Percentiles rank a stretch among this genome's conserved stretches.
phyloP scores from a whole-genome alignment of 1,284 basidiomycete species.

The Apiotrichum brassicae region DNA sequence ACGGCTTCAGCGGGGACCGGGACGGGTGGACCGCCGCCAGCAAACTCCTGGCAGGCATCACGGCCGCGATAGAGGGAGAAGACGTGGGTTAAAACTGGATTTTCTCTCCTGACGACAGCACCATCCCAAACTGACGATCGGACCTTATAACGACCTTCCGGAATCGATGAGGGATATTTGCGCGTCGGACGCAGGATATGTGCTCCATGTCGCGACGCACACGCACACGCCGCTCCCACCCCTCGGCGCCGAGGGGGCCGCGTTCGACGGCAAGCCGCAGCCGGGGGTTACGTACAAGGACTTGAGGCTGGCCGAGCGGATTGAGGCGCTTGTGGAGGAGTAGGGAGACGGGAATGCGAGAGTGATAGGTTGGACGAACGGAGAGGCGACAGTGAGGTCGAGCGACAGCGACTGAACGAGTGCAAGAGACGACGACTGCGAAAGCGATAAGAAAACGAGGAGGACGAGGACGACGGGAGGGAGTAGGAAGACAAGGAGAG shows the following conservation, averaged over 20 bases:
- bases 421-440: too few relatives aligned
- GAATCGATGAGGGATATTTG: background rate
- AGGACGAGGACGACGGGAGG: too few relatives aligned
- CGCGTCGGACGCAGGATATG: slow-evolving; percentile 16
- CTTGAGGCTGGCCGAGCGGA: slow-evolving; percentile 26
- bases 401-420: too few relatives aligned
- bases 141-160: slow-evolving; percentile 23
- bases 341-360: background rate
- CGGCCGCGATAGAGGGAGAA: slow-evolving; percentile 20
- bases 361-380: background rate
- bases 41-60: slow-evolving; percentile 11
- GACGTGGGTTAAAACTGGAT: slow-evolving; percentile 32
- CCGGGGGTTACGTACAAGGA: slow-evolving; percentile 42
- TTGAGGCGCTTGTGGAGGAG: slow-evolving; percentile 22
- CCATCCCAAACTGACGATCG: slow-evolving; percentile 32
- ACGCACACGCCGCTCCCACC: slow-evolving; percentile 41
- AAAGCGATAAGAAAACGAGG: too few relatives aligned
- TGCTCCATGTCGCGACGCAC: slow-evolving; percentile 33
- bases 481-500: too few relatives aligned
- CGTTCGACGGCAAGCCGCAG: slow-evolving; percentile 20
- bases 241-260: slow-evolving; percentile 8
- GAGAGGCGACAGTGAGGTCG: too few relatives aligned
- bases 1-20: slow-evolving; percentile 22
- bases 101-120: slow-evolving; percentile 22
- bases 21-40: slow-evolving; percentile 29